Evolutionary conservation across 1,284 basidiomycete genomes (phyloP).

Genomic region (Cutaneotrichosporon cavernicola): DNA sequence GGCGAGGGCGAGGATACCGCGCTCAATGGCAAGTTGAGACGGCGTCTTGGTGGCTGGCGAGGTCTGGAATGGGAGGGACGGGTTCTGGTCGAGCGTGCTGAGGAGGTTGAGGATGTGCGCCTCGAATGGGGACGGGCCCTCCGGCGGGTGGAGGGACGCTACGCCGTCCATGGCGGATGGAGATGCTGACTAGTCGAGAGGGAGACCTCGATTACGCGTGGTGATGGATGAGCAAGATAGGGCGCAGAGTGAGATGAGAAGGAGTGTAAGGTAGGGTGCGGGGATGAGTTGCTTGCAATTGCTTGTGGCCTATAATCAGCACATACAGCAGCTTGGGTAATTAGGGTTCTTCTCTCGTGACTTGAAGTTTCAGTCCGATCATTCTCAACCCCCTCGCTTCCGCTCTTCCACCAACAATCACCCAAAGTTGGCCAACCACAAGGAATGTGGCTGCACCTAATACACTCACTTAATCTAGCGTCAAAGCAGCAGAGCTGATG

Average conservation of each 20-base stretch:
- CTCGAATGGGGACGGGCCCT: constrained; percentile 37
- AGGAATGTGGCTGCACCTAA: no score
- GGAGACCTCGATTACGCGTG: neutral
- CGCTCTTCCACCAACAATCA: no score
- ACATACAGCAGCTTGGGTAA: no score
- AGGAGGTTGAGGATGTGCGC: constrained; percentile 42
- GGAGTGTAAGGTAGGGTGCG: neutral
- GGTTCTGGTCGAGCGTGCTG: constrained; percentile 36
- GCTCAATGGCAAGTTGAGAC: constrained; percentile 44
- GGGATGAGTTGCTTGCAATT: no score
- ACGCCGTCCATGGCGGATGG: constrained; percentile 10
- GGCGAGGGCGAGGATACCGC: constrained; percentile 40
- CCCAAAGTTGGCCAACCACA: no score
- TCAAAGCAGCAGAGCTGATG: no score
- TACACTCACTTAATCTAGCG: no score
- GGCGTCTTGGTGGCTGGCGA: constrained; percentile 35
- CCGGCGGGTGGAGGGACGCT: constrained; percentile 4
- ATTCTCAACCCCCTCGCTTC: no score
- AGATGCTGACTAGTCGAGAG: neutral
- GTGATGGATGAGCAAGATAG: neutral
- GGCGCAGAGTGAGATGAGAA: neutral
- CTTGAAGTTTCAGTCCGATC: no score
- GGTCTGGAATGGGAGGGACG: constrained; percentile 44
- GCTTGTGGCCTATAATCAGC: no score
- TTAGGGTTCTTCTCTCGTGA: no score